phyloP scores from a whole-genome alignment of 164 flowering plant species.

The Aristolochia californica region DNA sequence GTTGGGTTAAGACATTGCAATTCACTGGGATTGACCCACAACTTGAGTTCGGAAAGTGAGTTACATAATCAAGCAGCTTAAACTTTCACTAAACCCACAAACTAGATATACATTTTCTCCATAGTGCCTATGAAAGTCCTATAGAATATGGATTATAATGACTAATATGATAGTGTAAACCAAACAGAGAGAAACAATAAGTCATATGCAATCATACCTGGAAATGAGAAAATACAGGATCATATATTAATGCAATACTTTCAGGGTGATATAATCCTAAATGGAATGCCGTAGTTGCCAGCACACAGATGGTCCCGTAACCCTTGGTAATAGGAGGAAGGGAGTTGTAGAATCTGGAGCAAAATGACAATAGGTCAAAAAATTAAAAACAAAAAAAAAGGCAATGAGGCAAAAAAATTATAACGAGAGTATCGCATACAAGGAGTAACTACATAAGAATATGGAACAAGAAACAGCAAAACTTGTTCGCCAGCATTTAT shows the following conservation, averaged over 20 bases:
- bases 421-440: neutral
- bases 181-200: too few species aligned
- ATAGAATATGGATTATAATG: too few species aligned
- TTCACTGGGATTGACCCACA: too few species aligned
- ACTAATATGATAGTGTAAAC: too few species aligned
- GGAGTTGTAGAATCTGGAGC: conserved; percentile 60
- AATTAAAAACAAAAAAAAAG: neutral
- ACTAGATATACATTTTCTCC: too few species aligned
- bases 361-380: neutral
- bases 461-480: neutral
- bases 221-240: conserved; percentile 29
- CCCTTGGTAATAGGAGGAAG: conserved; percentile 90
- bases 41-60: too few species aligned
- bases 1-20: too few species aligned
- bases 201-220: conserved; percentile 33
- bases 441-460: neutral
- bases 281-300: conserved; percentile 38
- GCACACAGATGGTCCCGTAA: conserved; percentile 66
- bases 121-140: too few species aligned
- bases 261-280: conserved; percentile 30
- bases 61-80: too few species aligned
- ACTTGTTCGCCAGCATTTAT: too few species aligned
- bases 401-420: neutral
- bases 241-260: conserved; percentile 27
- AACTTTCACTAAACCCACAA: too few species aligned